A percentile compares a stretch with the other conserved stretches of the same genome.
Conservation (phyloP, 208 protist genomes). For the Herpetomonas tarakana region DNA sequence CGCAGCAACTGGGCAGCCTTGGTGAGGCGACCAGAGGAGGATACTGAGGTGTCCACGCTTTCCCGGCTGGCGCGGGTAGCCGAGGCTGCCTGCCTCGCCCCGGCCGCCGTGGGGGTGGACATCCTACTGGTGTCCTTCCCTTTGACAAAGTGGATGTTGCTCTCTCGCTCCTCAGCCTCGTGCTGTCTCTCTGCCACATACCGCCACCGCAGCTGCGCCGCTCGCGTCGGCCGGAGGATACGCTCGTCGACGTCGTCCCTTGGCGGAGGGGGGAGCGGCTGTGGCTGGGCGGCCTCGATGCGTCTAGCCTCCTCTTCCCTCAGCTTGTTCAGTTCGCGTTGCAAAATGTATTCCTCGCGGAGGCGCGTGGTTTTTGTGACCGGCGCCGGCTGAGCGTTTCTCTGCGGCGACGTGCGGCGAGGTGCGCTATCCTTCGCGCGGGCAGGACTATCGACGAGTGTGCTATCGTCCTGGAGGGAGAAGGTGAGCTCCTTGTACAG, state of each 20-base stretch:
- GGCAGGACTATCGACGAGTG: background rate
- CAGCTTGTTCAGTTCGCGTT: background rate
- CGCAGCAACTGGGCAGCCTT: constrained; percentile 24
- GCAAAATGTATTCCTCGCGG: constrained; percentile 1
- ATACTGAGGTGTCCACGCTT: too few relatives aligned
- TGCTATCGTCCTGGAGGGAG: background rate
- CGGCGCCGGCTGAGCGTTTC: background rate
- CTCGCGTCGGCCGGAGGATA: constrained; percentile 10
- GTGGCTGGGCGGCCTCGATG: background rate
- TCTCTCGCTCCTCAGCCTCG: constrained; percentile 15
- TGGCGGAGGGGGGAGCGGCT: constrained; percentile 5
- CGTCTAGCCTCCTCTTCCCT: constrained; percentile 2
- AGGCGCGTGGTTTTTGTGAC: background rate
- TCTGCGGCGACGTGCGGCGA: too few relatives aligned
- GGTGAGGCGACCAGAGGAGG: constrained; percentile 9
- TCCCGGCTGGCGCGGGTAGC: too few relatives aligned
- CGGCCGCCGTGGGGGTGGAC: background rate
- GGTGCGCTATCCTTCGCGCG: too few relatives aligned
- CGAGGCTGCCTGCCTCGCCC: background rate
- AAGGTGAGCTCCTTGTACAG: background rate
- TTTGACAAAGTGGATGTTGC: constrained; percentile 14
- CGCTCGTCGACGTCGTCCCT: constrained; percentile 5
- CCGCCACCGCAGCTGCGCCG: constrained; percentile 11
- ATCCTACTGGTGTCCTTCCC: background rate
- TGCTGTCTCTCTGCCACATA: constrained; percentile 5